phyloP scores from a whole-genome alignment of 2,329 filamentous ascomycete species.

The Neonectria neomacrospora region DNA sequence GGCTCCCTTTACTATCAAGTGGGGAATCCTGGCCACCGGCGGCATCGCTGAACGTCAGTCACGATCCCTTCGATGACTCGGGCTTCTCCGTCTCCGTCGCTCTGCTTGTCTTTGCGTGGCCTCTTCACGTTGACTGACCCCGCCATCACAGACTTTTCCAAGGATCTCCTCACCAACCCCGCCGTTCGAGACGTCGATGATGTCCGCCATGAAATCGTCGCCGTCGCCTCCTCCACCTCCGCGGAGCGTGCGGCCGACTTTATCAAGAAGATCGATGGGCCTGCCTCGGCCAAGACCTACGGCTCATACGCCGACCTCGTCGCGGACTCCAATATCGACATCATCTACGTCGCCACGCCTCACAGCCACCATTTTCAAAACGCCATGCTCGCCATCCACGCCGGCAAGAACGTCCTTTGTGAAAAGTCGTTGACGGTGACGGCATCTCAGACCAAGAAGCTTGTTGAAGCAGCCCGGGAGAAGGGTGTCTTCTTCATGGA shows the following conservation, averaged over 20 bases:
- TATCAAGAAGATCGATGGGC: conserved; percentile 76
- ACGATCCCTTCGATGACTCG: background rate
- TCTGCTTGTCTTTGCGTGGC: background rate
- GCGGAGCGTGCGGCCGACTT: conserved; percentile 76
- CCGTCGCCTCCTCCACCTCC: conserved; percentile 83
- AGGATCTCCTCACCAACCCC: conserved; percentile 82
- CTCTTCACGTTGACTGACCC: conserved; percentile 6
- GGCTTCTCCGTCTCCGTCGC: background rate
- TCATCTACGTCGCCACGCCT: conserved; percentile 89
- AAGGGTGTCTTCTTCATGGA: conserved; percentile 86
- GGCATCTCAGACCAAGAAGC: conserved; percentile 77
- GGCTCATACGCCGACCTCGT: conserved; percentile 86
- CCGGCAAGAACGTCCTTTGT: conserved; percentile 88
- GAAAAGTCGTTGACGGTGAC: conserved; percentile 93
- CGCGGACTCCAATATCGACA: conserved; percentile 80
- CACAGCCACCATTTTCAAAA: conserved; percentile 96
- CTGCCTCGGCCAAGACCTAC: conserved; percentile 75
- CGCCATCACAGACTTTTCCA: conserved; percentile 69
- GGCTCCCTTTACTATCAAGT: conserved; percentile 61
- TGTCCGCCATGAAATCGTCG: conserved; percentile 80
- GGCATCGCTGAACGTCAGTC: conserved; percentile 67
- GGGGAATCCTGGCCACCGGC: conserved; percentile 71
- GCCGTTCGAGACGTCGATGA: conserved; percentile 75
- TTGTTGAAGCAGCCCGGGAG: conserved; percentile 76
- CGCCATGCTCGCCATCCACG: conserved; percentile 82